phyloP scores from a whole-genome alignment of 176 grass and related monocot species.

The Triticum turgidum region DNA sequence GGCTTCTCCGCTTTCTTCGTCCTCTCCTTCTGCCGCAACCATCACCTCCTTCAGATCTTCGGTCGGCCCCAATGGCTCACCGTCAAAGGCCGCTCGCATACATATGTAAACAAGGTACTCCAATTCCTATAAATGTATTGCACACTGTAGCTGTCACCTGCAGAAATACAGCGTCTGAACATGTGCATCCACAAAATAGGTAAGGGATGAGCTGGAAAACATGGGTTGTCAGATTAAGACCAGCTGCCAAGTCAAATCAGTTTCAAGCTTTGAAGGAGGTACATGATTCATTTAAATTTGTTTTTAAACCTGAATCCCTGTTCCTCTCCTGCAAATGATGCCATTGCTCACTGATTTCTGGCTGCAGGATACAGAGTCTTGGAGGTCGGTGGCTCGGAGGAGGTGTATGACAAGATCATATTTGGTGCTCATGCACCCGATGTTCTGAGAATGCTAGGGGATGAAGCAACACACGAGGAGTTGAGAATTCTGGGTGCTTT shows the following conservation, averaged over 20 bases:
- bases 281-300: neutral
- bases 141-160: neutral
- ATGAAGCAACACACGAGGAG: constrained; percentile 73
- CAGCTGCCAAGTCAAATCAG: constrained; percentile 51
- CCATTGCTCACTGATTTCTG: neutral
- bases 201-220: constrained; percentile 67
- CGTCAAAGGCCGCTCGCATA: constrained; percentile 70
- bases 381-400: constrained; percentile 46
- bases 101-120: constrained; percentile 69
- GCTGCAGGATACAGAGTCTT: constrained; percentile 49
- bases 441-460: constrained; percentile 72
- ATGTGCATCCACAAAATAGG: constrained; percentile 14
- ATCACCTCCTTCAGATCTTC: constrained; percentile 90
- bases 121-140: neutral
- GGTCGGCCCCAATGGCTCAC: constrained; percentile 92
- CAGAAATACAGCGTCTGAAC: neutral
- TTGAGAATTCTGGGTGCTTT: constrained; percentile 74
- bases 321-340: neutral
- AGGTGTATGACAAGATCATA: constrained; percentile 62
- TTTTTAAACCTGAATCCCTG: neutral
- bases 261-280: constrained; percentile 59
- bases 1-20: constrained; percentile 89
- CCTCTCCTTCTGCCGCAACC: constrained; percentile 82
- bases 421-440: constrained; percentile 73
- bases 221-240: constrained; percentile 76